A percentile compares a stretch with the other conserved stretches of the same genome.
Conservation (phyloP, 306 rosid genomes). For the Pterocarpus santalinus region DNA sequence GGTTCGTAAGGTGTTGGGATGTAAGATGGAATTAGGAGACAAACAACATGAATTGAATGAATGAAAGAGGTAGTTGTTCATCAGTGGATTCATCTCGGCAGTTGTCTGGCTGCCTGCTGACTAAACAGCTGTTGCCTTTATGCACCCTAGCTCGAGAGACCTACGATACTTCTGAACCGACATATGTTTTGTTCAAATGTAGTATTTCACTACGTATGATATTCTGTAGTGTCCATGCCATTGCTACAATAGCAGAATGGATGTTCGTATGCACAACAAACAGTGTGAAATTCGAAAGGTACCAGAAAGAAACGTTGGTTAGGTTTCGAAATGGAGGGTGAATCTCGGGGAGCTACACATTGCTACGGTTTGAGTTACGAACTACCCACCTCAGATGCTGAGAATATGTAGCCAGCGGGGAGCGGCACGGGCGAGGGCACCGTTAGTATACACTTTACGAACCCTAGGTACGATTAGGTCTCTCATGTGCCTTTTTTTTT, state of each 20-base stretch:
- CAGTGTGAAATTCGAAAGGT: background rate
- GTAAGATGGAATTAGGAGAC: constrained; percentile 56
- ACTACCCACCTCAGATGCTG: background rate
- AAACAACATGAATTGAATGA: constrained; percentile 9
- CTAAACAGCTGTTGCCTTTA: constrained; percentile 48
- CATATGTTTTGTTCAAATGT: no score
- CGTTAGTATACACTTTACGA: background rate
- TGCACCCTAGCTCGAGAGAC: constrained; percentile 49
- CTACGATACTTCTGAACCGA: constrained; percentile 31
- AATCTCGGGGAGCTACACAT: background rate
- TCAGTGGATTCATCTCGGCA: constrained; percentile 63
- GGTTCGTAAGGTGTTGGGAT: background rate
- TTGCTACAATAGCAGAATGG: no score
- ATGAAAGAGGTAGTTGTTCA: constrained; percentile 11
- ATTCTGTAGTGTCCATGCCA: no score
- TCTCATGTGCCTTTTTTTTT: background rate
- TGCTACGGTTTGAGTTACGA: background rate
- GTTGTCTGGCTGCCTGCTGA: constrained; percentile 67
- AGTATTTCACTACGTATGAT: no score
- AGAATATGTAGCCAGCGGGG: constrained; percentile 25
- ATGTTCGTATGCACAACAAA: no score
- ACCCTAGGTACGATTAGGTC: constrained; percentile 38
- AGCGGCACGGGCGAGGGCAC: background rate
- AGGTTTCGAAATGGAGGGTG: no score
- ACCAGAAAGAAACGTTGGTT: no score